Evolutionary conservation across 139 green algal species (phyloP), one percentile per base, ranked within the genome.

Genomic region (Chlamydomonas applanata): DNA sequence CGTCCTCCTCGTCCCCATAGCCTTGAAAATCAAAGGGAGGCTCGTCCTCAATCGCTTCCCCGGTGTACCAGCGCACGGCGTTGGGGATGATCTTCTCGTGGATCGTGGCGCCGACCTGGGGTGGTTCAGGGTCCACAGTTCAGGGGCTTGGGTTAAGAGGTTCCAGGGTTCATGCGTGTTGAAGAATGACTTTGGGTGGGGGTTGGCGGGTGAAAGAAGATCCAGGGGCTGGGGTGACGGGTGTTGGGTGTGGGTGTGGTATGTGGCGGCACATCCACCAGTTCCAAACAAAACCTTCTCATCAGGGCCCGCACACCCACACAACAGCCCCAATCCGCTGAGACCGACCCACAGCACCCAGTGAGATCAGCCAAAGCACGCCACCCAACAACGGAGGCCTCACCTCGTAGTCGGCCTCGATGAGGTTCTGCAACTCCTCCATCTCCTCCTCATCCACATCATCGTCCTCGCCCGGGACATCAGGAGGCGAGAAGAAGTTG

Each of bases 401-500:
- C 22, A 95, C 85, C 73, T 97, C 91, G 74, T 95, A 97, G 77
- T 97, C 91, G 17, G 79, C 65, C 83, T 97, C 90, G 64, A 98
- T 92, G 35, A 85, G 79, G 19, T 88, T 87, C 75, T 97, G 90
- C 46, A 98, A 85, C 78, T 90, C 77, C 80, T 98, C 94, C 85
- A 94, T 90, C 62, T 94, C 90, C 74, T 97, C 89, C 72, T 97
- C 90, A 2, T 91, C 85, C 32, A 97, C 75, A 35, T 97, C 89
- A 40, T 90, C 86, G 14, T 93, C 91, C 33, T 93, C 87, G 13
- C 91, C 89, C 2, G 92, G 91, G 2, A 97, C 84, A 71, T 89
- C 70, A 3, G 94, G 91, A n/a, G 93, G 90, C 61, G 69, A 87
- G 90, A 98, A 98, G 84, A 97, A 98, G 82, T 91, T 93, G 89